Conservation (phyloP, 495 filamentous ascomycete species). For the Glonium stellatum region DNA sequence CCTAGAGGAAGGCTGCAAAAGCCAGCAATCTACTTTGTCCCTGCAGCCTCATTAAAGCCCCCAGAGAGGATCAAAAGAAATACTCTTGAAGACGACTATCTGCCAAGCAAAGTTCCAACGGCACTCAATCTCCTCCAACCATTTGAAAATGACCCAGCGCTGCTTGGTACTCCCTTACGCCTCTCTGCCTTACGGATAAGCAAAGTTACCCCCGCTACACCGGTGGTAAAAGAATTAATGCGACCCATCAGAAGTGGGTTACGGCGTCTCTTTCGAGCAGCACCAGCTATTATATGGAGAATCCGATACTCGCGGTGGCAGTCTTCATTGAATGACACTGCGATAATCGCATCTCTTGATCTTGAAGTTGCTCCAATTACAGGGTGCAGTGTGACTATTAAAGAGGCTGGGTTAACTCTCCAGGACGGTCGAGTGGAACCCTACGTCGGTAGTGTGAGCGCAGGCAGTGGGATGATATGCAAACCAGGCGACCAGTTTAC, state of each 20-base stretch:
- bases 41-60: constrained; percentile 61
- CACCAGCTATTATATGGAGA: constrained; percentile 75
- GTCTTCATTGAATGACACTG: constrained; percentile 43
- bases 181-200: constrained; percentile 76
- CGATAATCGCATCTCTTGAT: constrained; percentile 71
- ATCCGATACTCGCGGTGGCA: constrained; percentile 71
- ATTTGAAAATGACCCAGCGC: constrained; percentile 60
- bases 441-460: constrained; percentile 53
- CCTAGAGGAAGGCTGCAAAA: constrained; percentile 73
- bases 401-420: constrained; percentile 58
- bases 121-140: constrained; percentile 78
- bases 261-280: constrained; percentile 61
- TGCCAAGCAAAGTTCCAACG: constrained; percentile 65
- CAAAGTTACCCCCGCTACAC: constrained; percentile 60
- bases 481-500: constrained; percentile 79
- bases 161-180: constrained; percentile 59
- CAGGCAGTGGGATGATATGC: constrained; percentile 51
- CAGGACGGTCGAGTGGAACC: constrained; percentile 59
- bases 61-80: constrained; percentile 45
- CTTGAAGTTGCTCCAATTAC: constrained; percentile 82
- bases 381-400: constrained; percentile 61
- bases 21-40: constrained; percentile 68
- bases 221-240: constrained; percentile 51
- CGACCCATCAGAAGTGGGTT: constrained; percentile 57
- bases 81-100: constrained; percentile 59